Evolutionary conservation across 1,139 yeast species (phyloP).

Genomic region (Diutina sp.): DNA sequence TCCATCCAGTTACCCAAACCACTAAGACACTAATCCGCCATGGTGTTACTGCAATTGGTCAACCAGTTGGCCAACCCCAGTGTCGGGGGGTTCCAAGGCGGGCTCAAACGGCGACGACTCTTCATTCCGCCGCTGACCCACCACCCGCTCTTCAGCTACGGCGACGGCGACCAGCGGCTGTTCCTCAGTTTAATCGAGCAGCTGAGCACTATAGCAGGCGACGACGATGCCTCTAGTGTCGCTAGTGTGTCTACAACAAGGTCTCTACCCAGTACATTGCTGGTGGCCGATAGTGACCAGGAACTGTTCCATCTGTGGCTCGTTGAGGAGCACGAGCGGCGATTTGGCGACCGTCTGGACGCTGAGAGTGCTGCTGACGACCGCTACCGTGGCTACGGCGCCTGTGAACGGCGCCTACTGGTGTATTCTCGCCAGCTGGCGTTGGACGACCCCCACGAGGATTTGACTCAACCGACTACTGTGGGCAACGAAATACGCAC

Average conservation of each 20-base stretch:
- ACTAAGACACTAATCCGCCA: constrained; percentile 5
- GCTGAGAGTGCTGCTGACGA: constrained; percentile 12
- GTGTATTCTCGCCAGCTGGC: background rate
- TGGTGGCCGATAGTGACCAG: constrained; percentile 37
- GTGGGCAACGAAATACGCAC: constrained; percentile 31
- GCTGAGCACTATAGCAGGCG: constrained; percentile 27
- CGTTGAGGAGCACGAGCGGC: constrained; percentile 53
- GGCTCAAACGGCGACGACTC: constrained; percentile 28
- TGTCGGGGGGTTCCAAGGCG: constrained; percentile 9
- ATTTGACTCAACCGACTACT: constrained; percentile 18
- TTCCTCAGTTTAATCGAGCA: constrained; percentile 33
- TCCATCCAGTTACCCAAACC: background rate
- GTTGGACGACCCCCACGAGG: background rate
- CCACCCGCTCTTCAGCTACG: constrained; percentile 53
- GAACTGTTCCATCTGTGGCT: constrained; percentile 48
- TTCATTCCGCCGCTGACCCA: constrained; percentile 67
- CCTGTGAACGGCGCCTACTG: background rate
- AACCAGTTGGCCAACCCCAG: constrained; percentile 31
- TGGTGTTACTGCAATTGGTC: constrained; percentile 31
- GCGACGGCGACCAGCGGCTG: constrained; percentile 52
- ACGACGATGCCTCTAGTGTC: constrained; percentile 31
- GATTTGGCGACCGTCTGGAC: constrained; percentile 15
- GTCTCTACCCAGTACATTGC: constrained; percentile 53
- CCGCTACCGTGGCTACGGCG: background rate
- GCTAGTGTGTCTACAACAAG: constrained; percentile 42